Evolutionary conservation across 2,329 filamentous ascomycete genomes (phyloP).

Genomic region (Xylariaceae sp.): DNA sequence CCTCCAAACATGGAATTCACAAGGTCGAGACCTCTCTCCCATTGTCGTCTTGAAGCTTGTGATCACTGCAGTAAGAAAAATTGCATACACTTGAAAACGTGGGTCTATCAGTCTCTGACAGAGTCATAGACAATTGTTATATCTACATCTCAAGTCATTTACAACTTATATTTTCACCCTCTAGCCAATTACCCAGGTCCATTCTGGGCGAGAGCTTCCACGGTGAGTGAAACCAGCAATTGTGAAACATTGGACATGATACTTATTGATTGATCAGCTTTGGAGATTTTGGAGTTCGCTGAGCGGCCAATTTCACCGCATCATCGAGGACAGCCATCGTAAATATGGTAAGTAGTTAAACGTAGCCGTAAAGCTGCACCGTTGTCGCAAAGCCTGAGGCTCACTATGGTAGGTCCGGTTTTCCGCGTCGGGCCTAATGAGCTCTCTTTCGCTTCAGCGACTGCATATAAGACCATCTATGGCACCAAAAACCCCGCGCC

Average conservation of each 20-base stretch:
- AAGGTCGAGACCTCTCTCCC: too few species aligned
- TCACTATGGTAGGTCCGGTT: slow-evolving; percentile 9
- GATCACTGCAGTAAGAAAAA: too few species aligned
- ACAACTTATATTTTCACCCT: background rate
- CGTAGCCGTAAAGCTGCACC: too few species aligned
- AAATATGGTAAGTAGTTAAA: slow-evolving; percentile 1
- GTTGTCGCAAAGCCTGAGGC: too few species aligned
- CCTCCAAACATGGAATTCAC: too few species aligned
- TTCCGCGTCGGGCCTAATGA: slow-evolving; percentile 23
- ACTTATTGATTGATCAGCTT: too few species aligned
- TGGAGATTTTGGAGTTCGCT: too few species aligned
- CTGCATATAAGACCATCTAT: slow-evolving; percentile 25
- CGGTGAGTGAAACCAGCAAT: background rate
- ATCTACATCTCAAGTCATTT: background rate
- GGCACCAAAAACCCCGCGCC: background rate
- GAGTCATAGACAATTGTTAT: too few species aligned
- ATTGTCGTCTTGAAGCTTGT: too few species aligned
- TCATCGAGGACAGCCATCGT: background rate
- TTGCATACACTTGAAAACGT: too few species aligned
- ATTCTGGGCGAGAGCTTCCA: background rate
- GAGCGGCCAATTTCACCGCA: too few species aligned
- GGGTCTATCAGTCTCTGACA: too few species aligned
- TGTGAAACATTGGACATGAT: background rate
- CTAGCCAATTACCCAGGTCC: background rate
- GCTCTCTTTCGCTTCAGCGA: slow-evolving; percentile 16